Percentiles rank a stretch among this genome's conserved stretches.
phyloP scores from a whole-genome alignment of 768 basidiomycete genomes.

The Phaeolepiota aurea region DNA sequence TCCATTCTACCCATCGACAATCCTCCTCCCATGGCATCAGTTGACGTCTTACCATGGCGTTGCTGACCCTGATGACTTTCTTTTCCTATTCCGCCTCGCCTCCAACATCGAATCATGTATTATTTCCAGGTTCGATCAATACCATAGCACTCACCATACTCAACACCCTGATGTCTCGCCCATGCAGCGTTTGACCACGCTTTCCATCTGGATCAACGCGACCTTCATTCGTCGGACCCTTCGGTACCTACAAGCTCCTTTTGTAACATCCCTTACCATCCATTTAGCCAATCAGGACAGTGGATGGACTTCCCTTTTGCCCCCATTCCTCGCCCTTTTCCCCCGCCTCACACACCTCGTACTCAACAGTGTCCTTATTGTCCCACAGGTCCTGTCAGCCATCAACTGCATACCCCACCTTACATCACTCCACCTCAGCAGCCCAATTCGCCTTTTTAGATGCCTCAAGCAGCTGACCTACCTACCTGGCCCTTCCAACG shows the following conservation, averaged over 20 bases:
- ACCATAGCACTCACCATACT: no score
- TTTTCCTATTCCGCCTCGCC: neutral
- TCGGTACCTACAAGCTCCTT: neutral
- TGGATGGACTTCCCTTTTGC: neutral
- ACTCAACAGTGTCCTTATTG: neutral
- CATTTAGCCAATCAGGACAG: neutral
- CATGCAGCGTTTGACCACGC: neutral
- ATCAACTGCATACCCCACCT: neutral
- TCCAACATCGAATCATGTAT: neutral
- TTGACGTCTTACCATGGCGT: neutral
- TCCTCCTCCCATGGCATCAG: neutral
- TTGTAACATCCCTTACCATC: neutral
- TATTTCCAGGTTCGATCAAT: no score
- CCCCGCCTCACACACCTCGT: neutral
- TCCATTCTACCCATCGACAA: neutral
- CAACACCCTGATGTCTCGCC: no score
- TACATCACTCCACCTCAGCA: neutral
- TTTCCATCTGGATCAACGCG: neutral
- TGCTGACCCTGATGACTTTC: neutral
- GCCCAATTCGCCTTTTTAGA: neutral
- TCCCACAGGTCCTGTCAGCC: neutral
- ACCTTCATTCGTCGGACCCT: neutral
- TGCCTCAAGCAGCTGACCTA: neutral
- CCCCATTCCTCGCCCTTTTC: neutral
- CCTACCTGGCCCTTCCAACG: no score